A percentile compares a stretch with the other conserved stretches of the same genome.
Conservation (phyloP, 2,329 filamentous ascomycete genomes). For the Berkeleyomyces rouxiae region DNA sequence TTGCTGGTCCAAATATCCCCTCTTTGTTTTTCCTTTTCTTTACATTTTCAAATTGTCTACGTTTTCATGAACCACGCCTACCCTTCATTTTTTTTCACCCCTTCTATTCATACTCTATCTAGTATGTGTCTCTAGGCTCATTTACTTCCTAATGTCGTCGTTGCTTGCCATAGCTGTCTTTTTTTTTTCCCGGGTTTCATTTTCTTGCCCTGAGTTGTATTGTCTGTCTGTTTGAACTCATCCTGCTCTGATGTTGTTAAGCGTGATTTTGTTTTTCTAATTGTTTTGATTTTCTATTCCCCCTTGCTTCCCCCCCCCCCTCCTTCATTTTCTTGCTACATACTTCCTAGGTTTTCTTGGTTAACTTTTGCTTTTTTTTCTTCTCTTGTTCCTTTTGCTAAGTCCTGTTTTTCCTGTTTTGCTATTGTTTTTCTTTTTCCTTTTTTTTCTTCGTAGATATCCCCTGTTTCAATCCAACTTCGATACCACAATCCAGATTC, state of each 20-base stretch:
- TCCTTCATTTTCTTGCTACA: not conserved
- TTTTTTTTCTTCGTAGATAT: not conserved
- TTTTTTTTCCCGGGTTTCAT: not conserved
- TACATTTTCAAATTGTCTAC: constrained; percentile 1
- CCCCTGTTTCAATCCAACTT: not conserved
- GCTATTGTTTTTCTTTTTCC: not conserved
- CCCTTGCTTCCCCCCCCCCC: not conserved
- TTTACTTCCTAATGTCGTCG: not conserved
- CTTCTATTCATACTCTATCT: not conserved
- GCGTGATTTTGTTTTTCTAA: not conserved
- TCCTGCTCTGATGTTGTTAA: not conserved
- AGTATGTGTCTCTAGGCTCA: not conserved
- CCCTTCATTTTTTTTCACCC: not conserved
- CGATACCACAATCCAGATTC: not conserved
- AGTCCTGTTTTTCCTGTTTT: not conserved
- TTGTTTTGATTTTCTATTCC: not conserved
- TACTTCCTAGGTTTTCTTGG: not conserved
- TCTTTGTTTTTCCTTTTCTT: not conserved
- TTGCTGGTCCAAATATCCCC: not conserved
- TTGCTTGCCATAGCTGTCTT: not conserved
- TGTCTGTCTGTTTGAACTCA: not conserved
- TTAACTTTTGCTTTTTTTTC: not conserved
- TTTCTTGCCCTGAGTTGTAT: constrained; percentile 1
- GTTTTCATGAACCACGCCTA: not conserved
- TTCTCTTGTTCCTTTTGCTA: not conserved